These are phyloP conservation scores for Clonostachys sp. DNA, from an alignment of 2,329 filamentous ascomycete species.

Conservation along the genomic window DNA sequence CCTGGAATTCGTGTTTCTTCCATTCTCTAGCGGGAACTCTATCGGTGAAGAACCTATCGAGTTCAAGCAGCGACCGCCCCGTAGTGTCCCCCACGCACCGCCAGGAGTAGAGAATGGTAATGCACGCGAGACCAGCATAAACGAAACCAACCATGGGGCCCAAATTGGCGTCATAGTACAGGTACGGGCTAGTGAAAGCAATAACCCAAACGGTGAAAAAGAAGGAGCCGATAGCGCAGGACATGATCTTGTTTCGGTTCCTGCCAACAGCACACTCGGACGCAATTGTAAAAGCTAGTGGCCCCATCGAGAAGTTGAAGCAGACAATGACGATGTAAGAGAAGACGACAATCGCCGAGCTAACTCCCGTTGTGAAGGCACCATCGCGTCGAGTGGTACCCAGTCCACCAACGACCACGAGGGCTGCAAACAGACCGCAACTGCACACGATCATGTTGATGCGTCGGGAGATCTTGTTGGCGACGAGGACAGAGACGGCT, in stretches of 20 bases:
- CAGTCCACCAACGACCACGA: slow-evolving; percentile 15
- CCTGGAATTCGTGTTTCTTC: slow-evolving; percentile 9
- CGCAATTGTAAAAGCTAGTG: slow-evolving; percentile 27
- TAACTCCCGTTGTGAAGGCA: background rate
- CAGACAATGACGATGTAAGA: slow-evolving; percentile 18
- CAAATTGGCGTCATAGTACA: slow-evolving; percentile 20
- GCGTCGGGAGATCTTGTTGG: slow-evolving; percentile 25
- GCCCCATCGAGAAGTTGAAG: slow-evolving; percentile 32
- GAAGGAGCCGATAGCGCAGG: slow-evolving; percentile 29
- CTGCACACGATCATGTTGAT: slow-evolving; percentile 23
- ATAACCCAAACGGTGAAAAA: slow-evolving; percentile 22
- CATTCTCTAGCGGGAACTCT: slow-evolving; percentile 20
- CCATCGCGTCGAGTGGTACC: slow-evolving; percentile 3
- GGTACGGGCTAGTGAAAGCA: slow-evolving; percentile 21
- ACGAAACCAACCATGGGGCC: slow-evolving; percentile 24
- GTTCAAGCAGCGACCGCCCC: slow-evolving; percentile 23
- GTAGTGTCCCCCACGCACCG: slow-evolving; percentile 31
- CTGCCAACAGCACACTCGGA: slow-evolving; percentile 34
- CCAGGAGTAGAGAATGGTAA: slow-evolving; percentile 19
- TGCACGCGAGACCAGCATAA: slow-evolving; percentile 16
- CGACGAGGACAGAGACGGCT: slow-evolving; percentile 20
- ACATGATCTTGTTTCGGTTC: slow-evolving; percentile 38
- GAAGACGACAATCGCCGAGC: slow-evolving; percentile 8
- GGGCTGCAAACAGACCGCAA: slow-evolving; percentile 18
- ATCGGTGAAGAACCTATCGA: slow-evolving; percentile 27